phyloP scores from a whole-genome alignment of 352 stramenopile genomes.

The Phytophthora foliorum region DNA sequence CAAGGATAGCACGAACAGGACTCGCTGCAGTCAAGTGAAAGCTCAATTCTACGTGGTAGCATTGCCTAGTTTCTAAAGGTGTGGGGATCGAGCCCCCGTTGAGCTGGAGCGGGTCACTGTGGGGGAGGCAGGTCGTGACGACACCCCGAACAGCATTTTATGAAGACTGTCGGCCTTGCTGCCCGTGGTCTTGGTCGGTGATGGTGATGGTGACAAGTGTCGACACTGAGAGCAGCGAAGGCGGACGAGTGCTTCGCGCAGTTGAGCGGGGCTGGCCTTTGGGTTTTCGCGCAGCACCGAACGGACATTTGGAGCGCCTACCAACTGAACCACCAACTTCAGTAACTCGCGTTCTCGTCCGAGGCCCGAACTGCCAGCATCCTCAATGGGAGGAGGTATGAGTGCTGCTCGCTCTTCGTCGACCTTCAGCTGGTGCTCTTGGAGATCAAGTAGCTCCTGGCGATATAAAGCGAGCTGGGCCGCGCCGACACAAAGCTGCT shows the following conservation, averaged over 20 bases:
- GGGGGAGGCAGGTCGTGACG: slow-evolving; percentile 12
- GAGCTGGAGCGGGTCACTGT: slow-evolving; percentile 27
- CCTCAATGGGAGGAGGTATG: slow-evolving; percentile 8
- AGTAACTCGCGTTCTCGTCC: slow-evolving; percentile 29
- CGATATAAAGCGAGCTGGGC: slow-evolving; percentile 25
- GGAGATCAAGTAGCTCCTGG: slow-evolving; percentile 28
- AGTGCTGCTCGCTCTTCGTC: slow-evolving; percentile 12
- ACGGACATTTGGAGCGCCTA: slow-evolving; percentile 30
- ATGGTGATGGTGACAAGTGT: slow-evolving; percentile 8
- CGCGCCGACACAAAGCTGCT: slow-evolving; percentile 16
- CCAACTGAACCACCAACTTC: slow-evolving; percentile 32
- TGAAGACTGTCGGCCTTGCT: slow-evolving; percentile 20
- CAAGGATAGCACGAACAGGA: background rate
- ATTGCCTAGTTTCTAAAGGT: background rate
- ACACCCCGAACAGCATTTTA: slow-evolving; percentile 26
- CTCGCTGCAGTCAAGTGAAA: background rate
- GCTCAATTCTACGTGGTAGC: background rate
- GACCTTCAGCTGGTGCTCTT: slow-evolving; percentile 21
- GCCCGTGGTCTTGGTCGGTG: slow-evolving; percentile 3
- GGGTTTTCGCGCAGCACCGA: slow-evolving; percentile 28
- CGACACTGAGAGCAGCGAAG: slow-evolving; percentile 23
- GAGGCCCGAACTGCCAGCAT: slow-evolving; percentile 22
- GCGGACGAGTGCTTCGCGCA: slow-evolving; percentile 21
- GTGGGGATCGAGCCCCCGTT: slow-evolving; percentile 4
- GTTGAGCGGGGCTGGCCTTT: slow-evolving; percentile 24